Evolutionary conservation across 768 basidiomycete species (phyloP), one percentile per base, ranked within the genome.

Genomic region (Trametes elegans): DNA sequence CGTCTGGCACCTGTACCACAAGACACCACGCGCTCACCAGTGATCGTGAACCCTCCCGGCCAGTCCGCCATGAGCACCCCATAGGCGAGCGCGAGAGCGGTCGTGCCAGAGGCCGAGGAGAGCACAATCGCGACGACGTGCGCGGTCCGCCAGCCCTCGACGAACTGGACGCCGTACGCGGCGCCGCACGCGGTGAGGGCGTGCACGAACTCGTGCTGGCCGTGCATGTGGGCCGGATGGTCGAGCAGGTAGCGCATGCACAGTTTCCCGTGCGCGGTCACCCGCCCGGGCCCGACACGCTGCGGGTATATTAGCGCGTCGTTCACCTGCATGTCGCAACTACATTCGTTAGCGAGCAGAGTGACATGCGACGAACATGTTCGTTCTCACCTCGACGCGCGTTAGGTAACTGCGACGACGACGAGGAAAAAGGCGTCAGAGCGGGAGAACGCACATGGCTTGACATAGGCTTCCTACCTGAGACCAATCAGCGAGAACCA

Each of bases 161-260:
- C 43, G 41, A 62, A 58, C 46, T 57, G 53, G 34, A 62, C 44
- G 28, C 60, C 53, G 21, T 49, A 49, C 13, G 52, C 56, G 16
- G 42, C n/a, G n/a, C n/a, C 8, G 2, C 28, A 39, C n/a, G 27
- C 47, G 1, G 48, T 60, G 18, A 62, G 49, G n/a, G 23, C 42
- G 10, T 28, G 36, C 49, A 62, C 49, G 27, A 62, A 55, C 4
- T 55, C 53, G 24, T n/a, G 53, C 14, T 49, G 10, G 24, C 57
- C 57, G 16, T 31, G 34, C 49, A 62, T 28, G 16, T 42, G n/a
- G 1, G 48, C 23, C 10, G 60, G 60, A 29, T 62, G 53, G 3
- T 51, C 23, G 35, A 62, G 56, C 21, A 50, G 34, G 16, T 43
- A 55, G 19, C 57, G 53, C 34, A 62, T 9, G 3, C 57, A 57